Conservation (phyloP, 768 basidiomycete species). For the Coprinopsis marcescibilis region DNA sequence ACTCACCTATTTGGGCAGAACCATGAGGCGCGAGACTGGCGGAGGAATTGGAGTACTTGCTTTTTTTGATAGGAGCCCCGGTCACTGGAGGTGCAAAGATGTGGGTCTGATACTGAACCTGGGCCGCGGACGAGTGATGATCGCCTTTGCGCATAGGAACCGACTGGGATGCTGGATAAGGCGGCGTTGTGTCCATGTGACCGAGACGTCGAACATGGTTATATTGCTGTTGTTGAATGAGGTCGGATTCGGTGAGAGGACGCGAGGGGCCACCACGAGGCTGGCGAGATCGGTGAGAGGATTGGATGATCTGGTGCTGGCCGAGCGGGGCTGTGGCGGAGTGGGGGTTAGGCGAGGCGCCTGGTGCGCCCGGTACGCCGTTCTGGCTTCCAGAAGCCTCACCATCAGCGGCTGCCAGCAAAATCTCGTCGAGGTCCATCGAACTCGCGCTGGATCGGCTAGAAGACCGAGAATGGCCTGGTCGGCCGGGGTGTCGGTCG, state of each 20-base stretch:
- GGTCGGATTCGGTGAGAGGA: constrained; percentile 7
- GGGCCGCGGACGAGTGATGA: constrained; percentile 22
- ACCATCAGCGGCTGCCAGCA: constrained; percentile 29
- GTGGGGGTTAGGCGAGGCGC: background rate
- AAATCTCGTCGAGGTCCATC: constrained; percentile 40
- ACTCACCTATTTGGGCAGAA: background rate
- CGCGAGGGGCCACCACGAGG: constrained; percentile 2
- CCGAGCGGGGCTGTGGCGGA: background rate
- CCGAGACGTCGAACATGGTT: no score
- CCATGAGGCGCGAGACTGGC: constrained; percentile 10
- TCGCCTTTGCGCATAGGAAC: constrained; percentile 12
- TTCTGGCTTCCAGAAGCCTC: constrained; percentile 8
- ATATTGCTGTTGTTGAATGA: constrained; percentile 10
- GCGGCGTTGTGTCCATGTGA: background rate
- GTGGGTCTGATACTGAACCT: constrained; percentile 51
- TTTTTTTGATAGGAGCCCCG: constrained; percentile 66
- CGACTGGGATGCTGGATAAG: constrained; percentile 14
- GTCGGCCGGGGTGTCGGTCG: constrained; percentile 14
- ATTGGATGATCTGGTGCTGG: background rate
- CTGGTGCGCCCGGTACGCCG: constrained; percentile 3
- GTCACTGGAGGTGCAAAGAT: constrained; percentile 71
- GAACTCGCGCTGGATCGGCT: constrained; percentile 32
- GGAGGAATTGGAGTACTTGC: constrained; percentile 41
- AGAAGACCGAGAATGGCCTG: constrained; percentile 23
- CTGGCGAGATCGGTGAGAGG: constrained; percentile 1